Evolutionary conservation across 805 yeast genomes (phyloP), one percentile per base, ranked within the genome.

Genomic region (Teunomyces aglyptinius): DNA sequence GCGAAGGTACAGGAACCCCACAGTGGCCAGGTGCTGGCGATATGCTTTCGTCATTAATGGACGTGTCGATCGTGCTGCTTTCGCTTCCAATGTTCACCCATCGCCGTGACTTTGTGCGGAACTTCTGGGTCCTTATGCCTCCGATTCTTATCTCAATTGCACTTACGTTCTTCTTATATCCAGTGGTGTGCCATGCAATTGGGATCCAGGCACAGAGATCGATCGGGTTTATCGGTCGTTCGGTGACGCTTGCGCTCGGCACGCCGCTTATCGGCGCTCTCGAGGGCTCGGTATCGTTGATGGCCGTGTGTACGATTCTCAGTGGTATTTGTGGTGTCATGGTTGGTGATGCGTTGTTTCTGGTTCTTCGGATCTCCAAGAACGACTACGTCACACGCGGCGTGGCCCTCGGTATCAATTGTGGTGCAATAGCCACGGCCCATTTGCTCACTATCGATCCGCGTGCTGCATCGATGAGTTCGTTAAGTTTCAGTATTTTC

Each of bases 361-460:
- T 78, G 46, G 56, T 82, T 8, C 58, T 85, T 26, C 59, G 83
- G 32, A 72, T 87, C 5, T 71, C 80, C 5, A 73, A 75, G 26
- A 77, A 78, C 54, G 94, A 87, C 59, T 86, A 78, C 58, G 83
- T 87, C 6, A 83, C 89, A 0, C 65, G 90, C 51, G 96, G 95
- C 2, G 80, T 86, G 15, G 82, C 89, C 0, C 65, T 86, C 41
- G 96, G 95, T 4, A 76, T 85, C 43, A 85, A 84, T 57, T 85
- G 91, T 58, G 89, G 91, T 7, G 95, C 96, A 1, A 85, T 87
- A 43, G 88, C 90, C 3, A 85, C 95, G 2, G 91, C 92, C 0
- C 85, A 85, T 61, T 65, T 87, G 40, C 64, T 87, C 29, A 78
- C 78, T 22, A 75, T 76, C 27, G 90, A 86, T 57, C 86, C 94